A percentile compares a stretch with the other conserved stretches of the same genome.
phyloP scores from a whole-genome alignment of 352 stramenopile genomes.

The Phytophthora cryptogea region DNA sequence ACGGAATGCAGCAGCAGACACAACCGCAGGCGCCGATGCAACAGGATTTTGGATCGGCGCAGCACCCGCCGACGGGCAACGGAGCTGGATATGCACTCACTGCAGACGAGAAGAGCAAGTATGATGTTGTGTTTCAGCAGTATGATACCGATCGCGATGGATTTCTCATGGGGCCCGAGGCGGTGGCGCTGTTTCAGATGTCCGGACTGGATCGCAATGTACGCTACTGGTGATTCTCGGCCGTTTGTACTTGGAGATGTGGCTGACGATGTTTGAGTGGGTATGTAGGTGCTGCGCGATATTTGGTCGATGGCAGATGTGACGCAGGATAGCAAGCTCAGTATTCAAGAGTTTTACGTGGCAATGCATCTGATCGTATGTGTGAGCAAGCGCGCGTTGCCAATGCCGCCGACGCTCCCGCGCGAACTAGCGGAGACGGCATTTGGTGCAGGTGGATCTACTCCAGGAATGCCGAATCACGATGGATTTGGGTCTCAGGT shows the following conservation, averaged over 20 bases:
- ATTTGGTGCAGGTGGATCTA: conserved; percentile 39
- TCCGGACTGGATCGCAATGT: conserved; percentile 90
- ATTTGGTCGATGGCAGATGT: conserved; percentile 94
- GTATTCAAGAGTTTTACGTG: conserved; percentile 93
- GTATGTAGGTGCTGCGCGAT: conserved; percentile 68
- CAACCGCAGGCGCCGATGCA: conserved; percentile 7
- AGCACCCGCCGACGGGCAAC: conserved; percentile 9
- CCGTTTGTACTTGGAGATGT: background rate
- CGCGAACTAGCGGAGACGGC: conserved; percentile 65
- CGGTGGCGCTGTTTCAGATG: conserved; percentile 93
- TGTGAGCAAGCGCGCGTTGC: conserved; percentile 88
- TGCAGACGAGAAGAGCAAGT: conserved; percentile 88
- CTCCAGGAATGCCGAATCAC: conserved; percentile 12
- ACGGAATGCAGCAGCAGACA: conserved; percentile 8
- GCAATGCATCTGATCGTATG: conserved; percentile 98
- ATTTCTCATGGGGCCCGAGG: conserved; percentile 90
- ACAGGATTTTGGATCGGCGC: conserved; percentile 19
- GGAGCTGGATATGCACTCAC: conserved; percentile 79
- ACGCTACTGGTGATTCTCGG: conserved; percentile 16
- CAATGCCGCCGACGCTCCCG: conserved; percentile 74
- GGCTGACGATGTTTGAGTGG: conserved; percentile 4
- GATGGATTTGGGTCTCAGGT: conserved; percentile 17
- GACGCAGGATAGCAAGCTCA: conserved; percentile 91
- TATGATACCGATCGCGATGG: conserved; percentile 91
- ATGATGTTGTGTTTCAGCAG: conserved; percentile 92